Conservation (phyloP, 2,329 filamentous ascomycete genomes). For the Huntiella abstrusa region DNA sequence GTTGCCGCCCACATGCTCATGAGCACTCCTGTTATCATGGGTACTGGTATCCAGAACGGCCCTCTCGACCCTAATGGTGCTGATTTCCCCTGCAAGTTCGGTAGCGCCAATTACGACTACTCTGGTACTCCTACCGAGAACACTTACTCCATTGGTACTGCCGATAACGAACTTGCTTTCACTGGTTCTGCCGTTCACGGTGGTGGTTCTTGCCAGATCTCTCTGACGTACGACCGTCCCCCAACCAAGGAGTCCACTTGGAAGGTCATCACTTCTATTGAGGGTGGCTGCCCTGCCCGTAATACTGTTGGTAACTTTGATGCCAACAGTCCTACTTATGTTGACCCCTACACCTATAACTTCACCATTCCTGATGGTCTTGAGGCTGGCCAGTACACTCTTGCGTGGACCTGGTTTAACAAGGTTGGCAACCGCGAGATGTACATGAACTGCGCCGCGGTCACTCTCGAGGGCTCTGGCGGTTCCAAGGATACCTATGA, state of each 20-base stretch:
- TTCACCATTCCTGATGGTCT: conserved; percentile 56
- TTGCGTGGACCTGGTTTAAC: conserved; percentile 95
- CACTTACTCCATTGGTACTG: conserved; percentile 42
- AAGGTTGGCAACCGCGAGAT: conserved; percentile 82
- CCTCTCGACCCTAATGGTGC: conserved; percentile 42
- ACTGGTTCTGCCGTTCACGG: conserved; percentile 62
- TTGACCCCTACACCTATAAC: conserved; percentile 38
- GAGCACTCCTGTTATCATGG: conserved; percentile 45
- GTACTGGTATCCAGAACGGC: conserved; percentile 19
- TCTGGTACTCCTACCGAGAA: conserved; percentile 24
- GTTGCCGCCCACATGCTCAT: conserved; percentile 63
- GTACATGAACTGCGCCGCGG: conserved; percentile 88
- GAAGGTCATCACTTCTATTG: conserved; percentile 78
- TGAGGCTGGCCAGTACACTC: conserved; percentile 54
- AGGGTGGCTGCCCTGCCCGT: conserved; percentile 63
- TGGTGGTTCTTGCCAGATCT: conserved; percentile 82
- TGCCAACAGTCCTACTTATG: conserved; percentile 24
- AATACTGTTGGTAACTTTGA: conserved; percentile 36
- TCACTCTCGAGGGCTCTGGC: conserved; percentile 40
- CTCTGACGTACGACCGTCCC: conserved; percentile 57
- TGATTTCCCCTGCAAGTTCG: conserved; percentile 70
- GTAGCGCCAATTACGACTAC: conserved; percentile 16
- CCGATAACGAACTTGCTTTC: conserved; percentile 40
- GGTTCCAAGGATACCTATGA: conserved; percentile 35
- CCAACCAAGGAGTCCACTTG: conserved; percentile 50